These are phyloP conservation scores for Lichtheimia hyalospora DNA, from an alignment of 371 early-diverging fungal genomes.

Conservation along the genomic window DNA sequence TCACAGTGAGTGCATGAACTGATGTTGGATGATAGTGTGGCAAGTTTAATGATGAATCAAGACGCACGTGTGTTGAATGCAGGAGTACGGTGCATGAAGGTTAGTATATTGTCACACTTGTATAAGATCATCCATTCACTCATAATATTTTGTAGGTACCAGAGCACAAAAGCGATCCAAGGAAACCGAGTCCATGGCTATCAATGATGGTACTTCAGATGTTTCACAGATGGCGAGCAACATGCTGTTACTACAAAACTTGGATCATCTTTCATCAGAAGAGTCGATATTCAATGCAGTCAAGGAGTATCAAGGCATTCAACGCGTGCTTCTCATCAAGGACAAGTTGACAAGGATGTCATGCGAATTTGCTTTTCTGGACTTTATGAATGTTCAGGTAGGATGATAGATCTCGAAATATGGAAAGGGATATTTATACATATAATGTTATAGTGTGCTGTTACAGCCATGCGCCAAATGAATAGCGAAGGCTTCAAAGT, in stretches of 20 bases:
- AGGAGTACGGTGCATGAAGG: conserved; percentile 2
- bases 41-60: conserved; percentile 34
- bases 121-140: no score
- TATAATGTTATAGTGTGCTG: conserved; percentile 5
- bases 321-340: conserved; percentile 43
- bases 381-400: conserved; percentile 42
- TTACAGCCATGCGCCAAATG: conserved; percentile 26
- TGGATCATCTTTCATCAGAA: conserved; percentile 57
- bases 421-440: neutral
- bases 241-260: conserved; percentile 47
- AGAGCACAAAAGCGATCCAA: conserved; percentile 31
- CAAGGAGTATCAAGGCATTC: conserved; percentile 24
- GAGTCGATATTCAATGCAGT: conserved; percentile 44
- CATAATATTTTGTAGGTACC: conserved; percentile 11
- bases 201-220: conserved; percentile 58
- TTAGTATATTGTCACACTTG: no score
- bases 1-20: neutral
- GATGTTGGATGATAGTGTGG: conserved; percentile 24
- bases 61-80: conserved; percentile 43
- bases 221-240: conserved; percentile 34
- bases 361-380: conserved; percentile 60
- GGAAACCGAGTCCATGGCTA: conserved; percentile 32
- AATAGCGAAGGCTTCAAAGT: conserved; percentile 25
- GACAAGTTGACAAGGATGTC: conserved; percentile 57
- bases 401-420: neutral